Base-by-base conservation (phyloP, 257 asterid species). In the Solanum virginianum region DNA sequence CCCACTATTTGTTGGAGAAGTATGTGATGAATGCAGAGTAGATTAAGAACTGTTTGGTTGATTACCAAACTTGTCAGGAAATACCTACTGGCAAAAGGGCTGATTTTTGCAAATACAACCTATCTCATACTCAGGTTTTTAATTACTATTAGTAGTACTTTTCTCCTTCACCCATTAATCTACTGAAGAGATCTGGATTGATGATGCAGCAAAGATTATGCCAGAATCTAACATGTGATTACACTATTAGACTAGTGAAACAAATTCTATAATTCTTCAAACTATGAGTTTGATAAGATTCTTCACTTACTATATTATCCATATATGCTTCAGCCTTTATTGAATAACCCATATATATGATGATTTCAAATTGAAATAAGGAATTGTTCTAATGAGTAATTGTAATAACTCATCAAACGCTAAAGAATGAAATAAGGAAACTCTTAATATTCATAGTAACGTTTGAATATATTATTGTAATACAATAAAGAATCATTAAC, bases 41-140 rank as follows among this genome's bases (percentile, higher is more conserved):
- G 80, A 86, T 95, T 26, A 94, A 89, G 88, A 92, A 93, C 83
- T 93, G 98, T 86, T 87, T 94, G 91, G 89, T 24, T 63, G 94
- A 85, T 8, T 51, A 82, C 5, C 59, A 80, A 2, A 10, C 88
- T 36, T 95, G 98, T 83, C 88, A 83, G 0, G 79, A 26, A 14
- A 60, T 89, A 49, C 56, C 74, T 1, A 8, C 43, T 7, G 81
- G 36, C 7, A 83, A 83, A 12, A 71, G 4, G 6, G 80, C 86
- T 59, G 87, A 86, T 6, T 86, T 71, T n/a, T 90, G 87, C 68
- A 83, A 39, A 47, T 85, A 69, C 6, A 79, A 81, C 59, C 69
- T 92, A 75, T 26, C 93, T 45, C 88, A 90, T 0, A 17, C 89
- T 72, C 89, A 88, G 96, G 98, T 93, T 80, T 32, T n/a, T 60